Evolutionary conservation across 176 grass and related monocot genomes (phyloP).

Genomic region (Calamus simplicifolius): DNA sequence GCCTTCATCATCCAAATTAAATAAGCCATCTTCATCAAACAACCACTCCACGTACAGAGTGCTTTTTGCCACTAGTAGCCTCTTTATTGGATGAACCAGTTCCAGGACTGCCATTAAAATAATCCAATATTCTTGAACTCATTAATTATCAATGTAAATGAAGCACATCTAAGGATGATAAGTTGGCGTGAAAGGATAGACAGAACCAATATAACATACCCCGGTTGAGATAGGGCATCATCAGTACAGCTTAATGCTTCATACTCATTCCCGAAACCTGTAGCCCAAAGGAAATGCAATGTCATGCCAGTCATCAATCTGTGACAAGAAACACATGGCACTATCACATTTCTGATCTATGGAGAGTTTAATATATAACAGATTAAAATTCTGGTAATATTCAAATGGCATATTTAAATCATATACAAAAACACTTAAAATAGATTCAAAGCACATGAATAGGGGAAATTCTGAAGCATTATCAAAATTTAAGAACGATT

Average conservation of each 20-base stretch:
- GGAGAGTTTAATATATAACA: too few relatives aligned
- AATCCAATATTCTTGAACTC: not conserved
- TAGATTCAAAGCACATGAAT: too few relatives aligned
- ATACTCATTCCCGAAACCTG: slow-evolving; percentile 80
- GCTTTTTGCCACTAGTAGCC: slow-evolving; percentile 37
- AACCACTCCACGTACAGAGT: slow-evolving; percentile 49
- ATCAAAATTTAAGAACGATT: too few relatives aligned
- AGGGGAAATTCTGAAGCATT: too few relatives aligned
- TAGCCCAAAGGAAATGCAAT: slow-evolving; percentile 63
- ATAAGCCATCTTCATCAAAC: slow-evolving; percentile 86
- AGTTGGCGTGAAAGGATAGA: not conserved
- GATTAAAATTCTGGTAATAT: too few relatives aligned
- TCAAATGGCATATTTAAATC: too few relatives aligned
- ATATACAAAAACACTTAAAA: too few relatives aligned
- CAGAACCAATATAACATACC: not conserved
- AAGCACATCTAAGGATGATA: slow-evolving; percentile 17
- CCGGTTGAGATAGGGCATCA: slow-evolving; percentile 25
- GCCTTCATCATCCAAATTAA: slow-evolving; percentile 90
- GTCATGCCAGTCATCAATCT: slow-evolving; percentile 97
- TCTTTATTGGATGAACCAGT: slow-evolving; percentile 41
- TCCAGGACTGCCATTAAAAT: slow-evolving; percentile 17
- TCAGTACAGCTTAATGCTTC: slow-evolving; percentile 45
- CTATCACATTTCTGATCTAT: too few relatives aligned
- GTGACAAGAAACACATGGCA: not conserved
- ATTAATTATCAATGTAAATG: not conserved